Conservation (phyloP, 1,139 yeast species). For the Hemisphaericaspora subhashii region DNA sequence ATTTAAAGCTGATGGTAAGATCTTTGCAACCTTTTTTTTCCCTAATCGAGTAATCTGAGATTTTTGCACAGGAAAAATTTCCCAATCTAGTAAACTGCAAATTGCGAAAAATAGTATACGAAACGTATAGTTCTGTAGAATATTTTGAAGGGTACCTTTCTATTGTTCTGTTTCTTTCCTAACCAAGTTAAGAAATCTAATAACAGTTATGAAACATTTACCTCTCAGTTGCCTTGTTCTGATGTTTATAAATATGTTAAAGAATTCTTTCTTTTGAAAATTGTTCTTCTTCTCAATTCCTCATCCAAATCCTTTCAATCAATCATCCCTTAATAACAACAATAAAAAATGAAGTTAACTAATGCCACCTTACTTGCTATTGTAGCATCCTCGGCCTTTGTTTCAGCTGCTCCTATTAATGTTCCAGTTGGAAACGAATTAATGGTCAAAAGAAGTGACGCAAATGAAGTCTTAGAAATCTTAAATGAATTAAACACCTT, state of each 20-base stretch:
- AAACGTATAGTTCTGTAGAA: background rate
- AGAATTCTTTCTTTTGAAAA: conserved; percentile 2
- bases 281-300: background rate
- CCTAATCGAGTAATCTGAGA: background rate
- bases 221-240: background rate
- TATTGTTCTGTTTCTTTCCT: conserved; percentile 3
- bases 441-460: conserved; percentile 40
- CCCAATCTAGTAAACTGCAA: conserved; percentile 1
- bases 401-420: conserved; percentile 41
- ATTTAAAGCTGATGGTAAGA: too few relatives aligned
- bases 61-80: background rate
- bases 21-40: background rate
- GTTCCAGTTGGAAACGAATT: conserved; percentile 11
- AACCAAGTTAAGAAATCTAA: conserved; percentile 3
- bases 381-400: conserved; percentile 41
- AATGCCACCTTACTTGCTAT: conserved; percentile 44
- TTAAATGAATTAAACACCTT: conserved; percentile 33
- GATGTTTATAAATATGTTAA: conserved; percentile 7
- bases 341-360: conserved; percentile 39
- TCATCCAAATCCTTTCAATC: background rate
- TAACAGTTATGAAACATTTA: background rate
- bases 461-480: conserved; percentile 34
- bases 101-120: background rate
- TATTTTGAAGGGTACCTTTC: too few relatives aligned
- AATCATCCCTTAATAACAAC: conserved; percentile 9